Evolutionary conservation across 495 filamentous ascomycete genomes (phyloP).

Genomic region (Astrocystis sublimbata): DNA sequence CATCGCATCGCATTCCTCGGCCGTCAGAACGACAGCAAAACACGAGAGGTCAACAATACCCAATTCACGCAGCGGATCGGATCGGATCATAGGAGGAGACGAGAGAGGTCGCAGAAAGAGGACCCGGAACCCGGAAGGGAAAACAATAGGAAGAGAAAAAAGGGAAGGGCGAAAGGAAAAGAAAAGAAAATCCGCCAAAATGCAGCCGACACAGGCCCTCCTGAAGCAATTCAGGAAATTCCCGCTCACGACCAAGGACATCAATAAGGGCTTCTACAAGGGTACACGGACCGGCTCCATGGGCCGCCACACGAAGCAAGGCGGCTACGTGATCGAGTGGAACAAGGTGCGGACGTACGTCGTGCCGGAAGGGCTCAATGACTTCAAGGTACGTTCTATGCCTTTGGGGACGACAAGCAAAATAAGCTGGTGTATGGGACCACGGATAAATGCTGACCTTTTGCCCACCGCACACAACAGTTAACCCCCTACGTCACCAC

Average conservation of each 20-base stretch:
- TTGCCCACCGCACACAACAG: conserved; percentile 44
- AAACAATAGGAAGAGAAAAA: background rate
- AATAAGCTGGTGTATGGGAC: background rate
- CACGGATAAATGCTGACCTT: background rate
- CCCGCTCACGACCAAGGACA: conserved; percentile 83
- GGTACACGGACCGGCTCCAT: conserved; percentile 84
- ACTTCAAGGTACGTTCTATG: conserved; percentile 64
- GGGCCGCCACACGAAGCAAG: conserved; percentile 82
- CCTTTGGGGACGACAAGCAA: background rate
- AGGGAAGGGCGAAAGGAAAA: conserved; percentile 2
- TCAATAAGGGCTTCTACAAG: conserved; percentile 95
- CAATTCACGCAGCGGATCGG: no score
- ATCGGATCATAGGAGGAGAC: no score
- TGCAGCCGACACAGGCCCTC: conserved; percentile 73
- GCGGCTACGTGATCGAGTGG: conserved; percentile 81
- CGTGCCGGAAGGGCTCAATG: conserved; percentile 64
- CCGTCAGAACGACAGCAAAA: background rate
- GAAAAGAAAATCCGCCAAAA: conserved; percentile 23
- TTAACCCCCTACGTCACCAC: conserved; percentile 84
- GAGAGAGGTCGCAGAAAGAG: no score
- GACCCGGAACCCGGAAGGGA: no score
- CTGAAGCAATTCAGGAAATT: conserved; percentile 64
- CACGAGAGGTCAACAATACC: background rate
- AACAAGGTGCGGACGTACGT: conserved; percentile 88
- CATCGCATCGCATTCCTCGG: conserved; percentile 1